phyloP scores from a whole-genome alignment of 176 grass and related monocot species.

The Bolboschoenus planiculmis region DNA sequence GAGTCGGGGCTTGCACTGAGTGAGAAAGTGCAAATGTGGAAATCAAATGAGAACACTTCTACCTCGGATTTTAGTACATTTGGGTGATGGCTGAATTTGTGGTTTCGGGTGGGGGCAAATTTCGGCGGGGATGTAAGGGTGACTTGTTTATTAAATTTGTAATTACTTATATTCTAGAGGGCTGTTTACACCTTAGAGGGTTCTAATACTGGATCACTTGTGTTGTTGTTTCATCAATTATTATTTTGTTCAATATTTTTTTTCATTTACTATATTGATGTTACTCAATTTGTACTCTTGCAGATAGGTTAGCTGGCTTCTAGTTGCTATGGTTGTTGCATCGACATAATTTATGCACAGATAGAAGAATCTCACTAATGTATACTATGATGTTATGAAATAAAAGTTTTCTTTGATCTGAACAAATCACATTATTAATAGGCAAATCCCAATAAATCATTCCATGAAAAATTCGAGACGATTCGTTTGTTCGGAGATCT shows the following conservation, averaged over 20 bases:
- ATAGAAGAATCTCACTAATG: background rate
- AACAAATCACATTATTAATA: too few species aligned
- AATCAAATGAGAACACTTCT: slow-evolving; percentile 37
- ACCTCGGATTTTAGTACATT: slow-evolving; percentile 47
- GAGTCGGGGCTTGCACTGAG: slow-evolving; percentile 41
- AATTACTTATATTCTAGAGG: slow-evolving; percentile 12
- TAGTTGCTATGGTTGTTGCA: background rate
- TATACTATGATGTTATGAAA: background rate
- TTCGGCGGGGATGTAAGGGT: background rate
- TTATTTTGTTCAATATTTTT: background rate
- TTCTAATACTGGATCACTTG: slow-evolving; percentile 13
- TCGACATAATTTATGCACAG: background rate
- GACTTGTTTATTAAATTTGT: background rate
- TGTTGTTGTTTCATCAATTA: background rate
- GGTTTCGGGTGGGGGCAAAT: background rate
- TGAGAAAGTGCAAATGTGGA: slow-evolving; percentile 63
- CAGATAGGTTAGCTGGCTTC: background rate
- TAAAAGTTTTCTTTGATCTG: background rate
- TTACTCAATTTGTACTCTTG: background rate
- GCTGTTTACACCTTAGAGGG: background rate
- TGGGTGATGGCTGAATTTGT: background rate
- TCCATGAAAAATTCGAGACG: too few species aligned
- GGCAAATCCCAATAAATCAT: too few species aligned
- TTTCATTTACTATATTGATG: background rate
- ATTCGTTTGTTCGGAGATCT: too few species aligned